Base-by-base conservation (phyloP, 106 monocot genomes). In the Acorus calamus region DNA sequence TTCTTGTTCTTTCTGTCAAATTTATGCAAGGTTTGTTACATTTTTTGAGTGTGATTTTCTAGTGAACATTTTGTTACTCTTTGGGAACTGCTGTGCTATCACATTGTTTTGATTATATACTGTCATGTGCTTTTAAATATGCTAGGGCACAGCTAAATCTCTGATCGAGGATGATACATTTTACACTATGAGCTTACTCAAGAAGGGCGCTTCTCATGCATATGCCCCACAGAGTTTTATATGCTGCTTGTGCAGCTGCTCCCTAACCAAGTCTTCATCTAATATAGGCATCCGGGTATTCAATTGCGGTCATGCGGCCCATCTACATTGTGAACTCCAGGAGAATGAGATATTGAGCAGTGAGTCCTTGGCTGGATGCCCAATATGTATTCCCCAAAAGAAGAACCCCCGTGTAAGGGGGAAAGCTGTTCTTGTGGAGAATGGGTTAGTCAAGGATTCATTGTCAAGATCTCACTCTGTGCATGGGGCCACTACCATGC, bases 81-180 rank as follows among this genome's bases (percentile, higher is more conserved):
- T 59, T 62, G 10, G 4, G 5, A 46, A 10, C 8, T 43, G 50
- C 3, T 28, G 10, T 28, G 28, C 28, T 28, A 28, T 28, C 28
- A 28, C 28, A 28, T 28, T 28, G 28, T 28, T 28, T 28, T 28
- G 28, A 28, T 28, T 28, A 28, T 28, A 28, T 0, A 0, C 28
- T 28, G 28, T 28, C 28, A 28, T 45, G 3, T 66, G 5, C 70
- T 67, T 8, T 53, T 12, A 46, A 7, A 56, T 60, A 52, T 63
- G 47, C 7, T 49, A 98, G 98, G 87, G 77, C 46, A 88, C 92
- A 61, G 98, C 98, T 49, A 98, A 98, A 74, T 83, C 79, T 60
- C 73, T 98, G 65, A 85, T 98, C 46, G 98, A 98, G 73, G 98
- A 98, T 67, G 98, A 98, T 49, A 88, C 88, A 8, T 98, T 85